A percentile compares a stretch with the other conserved stretches of the same genome.
Conservation (phyloP, 2,329 filamentous ascomycete species). For the Didymella keratinophila region DNA sequence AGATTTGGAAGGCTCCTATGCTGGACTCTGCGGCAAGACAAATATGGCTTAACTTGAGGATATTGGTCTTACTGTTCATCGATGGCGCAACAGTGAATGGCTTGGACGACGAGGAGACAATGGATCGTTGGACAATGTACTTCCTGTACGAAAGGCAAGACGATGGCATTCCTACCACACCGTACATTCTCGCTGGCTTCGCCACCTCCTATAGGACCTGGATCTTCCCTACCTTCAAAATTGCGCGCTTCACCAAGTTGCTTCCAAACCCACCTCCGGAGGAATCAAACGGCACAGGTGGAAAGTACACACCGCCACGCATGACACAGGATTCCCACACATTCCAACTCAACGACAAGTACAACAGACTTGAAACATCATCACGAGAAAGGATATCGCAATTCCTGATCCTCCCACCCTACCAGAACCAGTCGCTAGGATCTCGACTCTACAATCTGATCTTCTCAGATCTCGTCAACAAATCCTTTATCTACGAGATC, state of each 20-base stretch:
- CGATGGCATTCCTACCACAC: slow-evolving; percentile 33
- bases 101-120: slow-evolving; percentile 72
- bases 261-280: slow-evolving; percentile 44
- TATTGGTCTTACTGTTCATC: slow-evolving; percentile 86
- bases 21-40: slow-evolving; percentile 72
- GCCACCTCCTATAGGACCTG: slow-evolving; percentile 91
- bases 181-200: slow-evolving; percentile 85
- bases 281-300: slow-evolving; percentile 48
- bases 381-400: slow-evolving; percentile 88
- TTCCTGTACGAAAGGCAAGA: slow-evolving; percentile 64
- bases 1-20: slow-evolving; percentile 84
- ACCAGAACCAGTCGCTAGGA: slow-evolving; percentile 82
- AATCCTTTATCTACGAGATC: slow-evolving; percentile 77
- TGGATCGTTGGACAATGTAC: slow-evolving; percentile 90
- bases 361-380: slow-evolving; percentile 67
- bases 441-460: slow-evolving; percentile 82
- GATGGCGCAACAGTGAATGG: slow-evolving; percentile 86
- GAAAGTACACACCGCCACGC: slow-evolving; percentile 45
- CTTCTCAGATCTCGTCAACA: slow-evolving; percentile 72
- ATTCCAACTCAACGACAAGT: slow-evolving; percentile 39
- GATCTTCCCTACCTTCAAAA: slow-evolving; percentile 61
- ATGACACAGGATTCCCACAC: slow-evolving; percentile 42
- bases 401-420: slow-evolving; percentile 88
- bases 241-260: slow-evolving; percentile 48
- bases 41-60: slow-evolving; percentile 80